Evolutionary conservation across 73 alveolate genomes (phyloP).

Genomic region (Breviolum minutum): DNA sequence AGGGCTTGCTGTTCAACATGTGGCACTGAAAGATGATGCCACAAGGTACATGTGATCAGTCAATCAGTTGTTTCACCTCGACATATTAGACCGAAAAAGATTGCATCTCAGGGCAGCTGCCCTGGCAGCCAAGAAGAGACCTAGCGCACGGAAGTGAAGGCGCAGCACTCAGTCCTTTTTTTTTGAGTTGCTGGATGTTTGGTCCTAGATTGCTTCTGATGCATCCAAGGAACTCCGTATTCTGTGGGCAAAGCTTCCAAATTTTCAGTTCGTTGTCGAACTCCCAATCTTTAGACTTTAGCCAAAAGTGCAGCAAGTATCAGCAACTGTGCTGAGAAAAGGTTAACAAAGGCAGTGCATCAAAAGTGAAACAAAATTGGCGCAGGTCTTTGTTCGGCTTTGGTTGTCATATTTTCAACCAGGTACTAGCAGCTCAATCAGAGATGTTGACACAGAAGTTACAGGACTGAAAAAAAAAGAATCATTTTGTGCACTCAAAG

Average conservation of each 20-base stretch:
- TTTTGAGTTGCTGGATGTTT: not conserved
- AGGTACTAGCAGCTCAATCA: conserved; percentile 51
- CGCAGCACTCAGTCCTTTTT: too few species aligned
- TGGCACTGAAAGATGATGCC: conserved; percentile 86
- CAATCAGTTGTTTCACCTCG: too few species aligned
- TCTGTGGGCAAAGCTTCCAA: not conserved
- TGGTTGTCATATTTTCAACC: not conserved
- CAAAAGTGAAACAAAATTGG: too few species aligned
- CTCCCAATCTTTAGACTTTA: too few species aligned
- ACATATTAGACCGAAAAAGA: too few species aligned
- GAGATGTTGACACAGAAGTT: conserved; percentile 7
- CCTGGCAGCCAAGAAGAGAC: conserved; percentile 38
- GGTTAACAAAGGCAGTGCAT: too few species aligned
- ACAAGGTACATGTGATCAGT: not conserved
- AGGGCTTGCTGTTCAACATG: conserved; percentile 73
- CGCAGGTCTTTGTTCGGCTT: not conserved
- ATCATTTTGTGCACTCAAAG: not conserved
- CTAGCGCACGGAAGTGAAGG: not conserved
- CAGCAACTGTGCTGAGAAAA: too few species aligned
- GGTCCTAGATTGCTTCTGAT: not conserved
- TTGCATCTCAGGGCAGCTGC: not conserved
- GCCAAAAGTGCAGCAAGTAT: too few species aligned
- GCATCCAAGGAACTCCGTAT: not conserved
- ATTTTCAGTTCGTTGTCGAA: not conserved
- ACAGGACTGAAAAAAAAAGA: not conserved